Evolutionary conservation across 805 yeast species (phyloP).

Genomic region (Cyberlindnera japonica): DNA sequence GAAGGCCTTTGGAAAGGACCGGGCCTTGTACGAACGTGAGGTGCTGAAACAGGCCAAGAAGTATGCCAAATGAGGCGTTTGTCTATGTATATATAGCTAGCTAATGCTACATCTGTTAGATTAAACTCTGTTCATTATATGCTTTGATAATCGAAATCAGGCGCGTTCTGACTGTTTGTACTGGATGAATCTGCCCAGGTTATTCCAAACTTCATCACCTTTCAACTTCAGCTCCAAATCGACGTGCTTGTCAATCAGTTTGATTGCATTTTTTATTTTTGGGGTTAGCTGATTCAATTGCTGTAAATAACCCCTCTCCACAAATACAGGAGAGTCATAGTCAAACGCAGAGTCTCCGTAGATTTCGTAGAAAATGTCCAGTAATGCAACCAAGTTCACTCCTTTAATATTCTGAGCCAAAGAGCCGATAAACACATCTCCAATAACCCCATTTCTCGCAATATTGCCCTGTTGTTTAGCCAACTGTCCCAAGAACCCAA

Average conservation of each 20-base stretch:
- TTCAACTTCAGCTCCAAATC: constrained; percentile 51
- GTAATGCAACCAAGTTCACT: constrained; percentile 50
- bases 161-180: constrained; percentile 59
- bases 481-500: constrained; percentile 51
- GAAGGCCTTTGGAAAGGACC: constrained; percentile 75
- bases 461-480: constrained; percentile 45
- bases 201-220: constrained; percentile 64
- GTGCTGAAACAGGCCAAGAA: constrained; percentile 78
- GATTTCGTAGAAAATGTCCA: constrained; percentile 69
- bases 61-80: constrained; percentile 44
- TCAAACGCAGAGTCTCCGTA: constrained; percentile 68
- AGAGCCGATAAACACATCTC: constrained; percentile 40
- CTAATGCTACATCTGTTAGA: no score
- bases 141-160: no score
- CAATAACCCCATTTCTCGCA: constrained; percentile 41
- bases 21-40: constrained; percentile 63
- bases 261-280: constrained; percentile 49
- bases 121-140: no score
- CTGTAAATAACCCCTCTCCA: constrained; percentile 43
- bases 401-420: constrained; percentile 29
- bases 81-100: no score
- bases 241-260: constrained; percentile 63
- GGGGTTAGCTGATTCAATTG: constrained; percentile 42
- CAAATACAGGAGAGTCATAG: constrained; percentile 70
- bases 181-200: constrained; percentile 69